Conservation (phyloP, 2,329 filamentous ascomycete genomes). For the Pseudogymnoascus sp. region DNA sequence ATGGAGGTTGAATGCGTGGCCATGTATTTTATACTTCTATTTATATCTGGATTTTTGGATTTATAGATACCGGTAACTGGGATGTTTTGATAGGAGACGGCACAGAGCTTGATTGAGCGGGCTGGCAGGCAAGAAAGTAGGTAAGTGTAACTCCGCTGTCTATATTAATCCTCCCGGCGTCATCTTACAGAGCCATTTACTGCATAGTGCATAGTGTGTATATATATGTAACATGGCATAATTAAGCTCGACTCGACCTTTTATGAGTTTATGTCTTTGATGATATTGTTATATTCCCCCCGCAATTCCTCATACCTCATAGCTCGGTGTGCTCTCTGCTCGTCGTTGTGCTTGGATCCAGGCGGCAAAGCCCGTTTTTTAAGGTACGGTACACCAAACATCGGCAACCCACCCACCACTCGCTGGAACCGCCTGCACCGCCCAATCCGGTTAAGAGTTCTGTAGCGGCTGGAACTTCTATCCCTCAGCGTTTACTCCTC, state of each 20-base stretch:
- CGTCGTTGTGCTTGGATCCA: not conserved
- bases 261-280: not conserved
- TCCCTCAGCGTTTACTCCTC: not conserved
- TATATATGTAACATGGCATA: not conserved
- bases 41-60: not conserved
- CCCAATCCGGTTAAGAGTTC: constrained; percentile 6
- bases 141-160: not conserved
- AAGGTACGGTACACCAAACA: constrained; percentile 1
- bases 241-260: not conserved
- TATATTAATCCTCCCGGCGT: not conserved
- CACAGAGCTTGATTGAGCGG: not conserved
- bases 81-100: not conserved
- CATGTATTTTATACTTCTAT: not conserved
- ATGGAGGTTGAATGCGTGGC: not conserved
- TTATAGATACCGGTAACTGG: not conserved
- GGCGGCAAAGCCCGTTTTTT: not conserved
- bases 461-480: constrained; percentile 2
- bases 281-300: not conserved
- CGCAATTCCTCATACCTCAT: not conserved
- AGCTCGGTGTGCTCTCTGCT: not conserved
- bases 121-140: not conserved
- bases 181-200: not conserved
- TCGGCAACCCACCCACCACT: not conserved
- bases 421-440: constrained; percentile 10
- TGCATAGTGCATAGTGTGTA: not conserved